A percentile compares a stretch with the other conserved stretches of the same genome.
phyloP scores from a whole-genome alignment of 2,329 filamentous ascomycete species.

The Pezicula radicicola region DNA sequence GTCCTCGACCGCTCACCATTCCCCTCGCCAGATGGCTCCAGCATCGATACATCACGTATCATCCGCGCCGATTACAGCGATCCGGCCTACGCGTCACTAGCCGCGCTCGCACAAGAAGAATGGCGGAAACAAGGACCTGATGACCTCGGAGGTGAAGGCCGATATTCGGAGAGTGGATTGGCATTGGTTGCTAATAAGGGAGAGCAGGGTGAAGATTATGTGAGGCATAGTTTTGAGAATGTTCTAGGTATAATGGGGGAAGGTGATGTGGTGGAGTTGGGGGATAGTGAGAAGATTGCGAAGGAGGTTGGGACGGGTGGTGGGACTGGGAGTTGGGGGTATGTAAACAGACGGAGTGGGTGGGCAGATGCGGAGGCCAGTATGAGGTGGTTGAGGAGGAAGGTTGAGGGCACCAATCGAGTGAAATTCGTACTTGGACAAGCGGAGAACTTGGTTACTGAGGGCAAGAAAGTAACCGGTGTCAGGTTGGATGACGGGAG shows the following conservation, averaged over 20 bases:
- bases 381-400: conserved; percentile 57
- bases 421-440: conserved; percentile 51
- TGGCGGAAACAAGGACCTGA: conserved; percentile 57
- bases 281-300: conserved; percentile 41
- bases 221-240: conserved; percentile 58
- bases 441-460: conserved; percentile 21
- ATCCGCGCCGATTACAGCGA: conserved; percentile 78
- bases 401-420: conserved; percentile 24
- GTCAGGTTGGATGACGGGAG: conserved; percentile 50
- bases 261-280: conserved; percentile 34
- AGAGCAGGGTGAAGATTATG: conserved; percentile 43
- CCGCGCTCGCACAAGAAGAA: conserved; percentile 62
- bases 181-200: conserved; percentile 56
- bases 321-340: conserved; percentile 61
- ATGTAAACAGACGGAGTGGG: conserved; percentile 70
- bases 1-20: conserved; percentile 57
- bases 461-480: conserved; percentile 45
- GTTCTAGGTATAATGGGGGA: conserved; percentile 38
- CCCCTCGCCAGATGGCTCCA: conserved; percentile 56
- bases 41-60: conserved; percentile 60
- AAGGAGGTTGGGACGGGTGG: conserved; percentile 44
- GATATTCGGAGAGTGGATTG: conserved; percentile 70
- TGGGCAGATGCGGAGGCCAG: conserved; percentile 77
- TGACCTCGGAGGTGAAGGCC: conserved; percentile 56
- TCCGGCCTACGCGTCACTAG: conserved; percentile 71